phyloP scores from a whole-genome alignment of 495 filamentous ascomycete species.

The Penicillium atrosanguineum region DNA sequence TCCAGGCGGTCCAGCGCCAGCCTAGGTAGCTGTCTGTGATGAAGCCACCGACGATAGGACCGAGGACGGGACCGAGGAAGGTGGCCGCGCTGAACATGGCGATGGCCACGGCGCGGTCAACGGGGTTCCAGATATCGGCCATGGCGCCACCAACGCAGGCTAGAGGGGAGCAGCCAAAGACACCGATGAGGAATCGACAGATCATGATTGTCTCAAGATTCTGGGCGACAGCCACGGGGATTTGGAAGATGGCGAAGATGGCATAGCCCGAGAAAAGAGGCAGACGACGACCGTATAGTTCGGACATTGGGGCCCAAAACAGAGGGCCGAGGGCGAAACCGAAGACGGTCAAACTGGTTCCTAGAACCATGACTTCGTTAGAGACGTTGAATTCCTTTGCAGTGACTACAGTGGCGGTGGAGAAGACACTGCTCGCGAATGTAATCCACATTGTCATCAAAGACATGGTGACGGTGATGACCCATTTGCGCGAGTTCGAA shows the following conservation, averaged over 20 bases:
- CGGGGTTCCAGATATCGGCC: conserved; percentile 60
- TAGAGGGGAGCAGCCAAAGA: conserved; percentile 63
- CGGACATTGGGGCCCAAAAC: conserved; percentile 55
- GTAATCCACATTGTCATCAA: conserved; percentile 59
- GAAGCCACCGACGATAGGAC: conserved; percentile 52
- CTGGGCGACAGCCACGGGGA: conserved; percentile 58
- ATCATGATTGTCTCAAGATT: conserved; percentile 60
- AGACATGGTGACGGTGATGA: conserved; percentile 61
- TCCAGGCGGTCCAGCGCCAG: conserved; percentile 67
- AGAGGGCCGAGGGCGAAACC: conserved; percentile 54
- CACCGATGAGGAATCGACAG: conserved; percentile 58
- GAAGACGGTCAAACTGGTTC: conserved; percentile 56
- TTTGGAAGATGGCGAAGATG: conserved; percentile 59
- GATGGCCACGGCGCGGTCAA: conserved; percentile 61
- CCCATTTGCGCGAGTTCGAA: conserved; percentile 59
- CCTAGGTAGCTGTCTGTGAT: conserved; percentile 52
- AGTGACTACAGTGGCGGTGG: conserved; percentile 49
- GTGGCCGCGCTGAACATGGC: conserved; percentile 52
- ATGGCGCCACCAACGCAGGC: conserved; percentile 59
- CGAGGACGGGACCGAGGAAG: conserved; percentile 56
- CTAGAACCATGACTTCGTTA: conserved; percentile 54
- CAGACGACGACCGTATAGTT: conserved; percentile 54
- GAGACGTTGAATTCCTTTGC: conserved; percentile 51
- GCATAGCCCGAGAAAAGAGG: conserved; percentile 57
- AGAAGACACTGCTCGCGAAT: conserved; percentile 60